Base-by-base conservation (phyloP, 1,284 basidiomycete species). In the Ceratobasidium papillatum region DNA sequence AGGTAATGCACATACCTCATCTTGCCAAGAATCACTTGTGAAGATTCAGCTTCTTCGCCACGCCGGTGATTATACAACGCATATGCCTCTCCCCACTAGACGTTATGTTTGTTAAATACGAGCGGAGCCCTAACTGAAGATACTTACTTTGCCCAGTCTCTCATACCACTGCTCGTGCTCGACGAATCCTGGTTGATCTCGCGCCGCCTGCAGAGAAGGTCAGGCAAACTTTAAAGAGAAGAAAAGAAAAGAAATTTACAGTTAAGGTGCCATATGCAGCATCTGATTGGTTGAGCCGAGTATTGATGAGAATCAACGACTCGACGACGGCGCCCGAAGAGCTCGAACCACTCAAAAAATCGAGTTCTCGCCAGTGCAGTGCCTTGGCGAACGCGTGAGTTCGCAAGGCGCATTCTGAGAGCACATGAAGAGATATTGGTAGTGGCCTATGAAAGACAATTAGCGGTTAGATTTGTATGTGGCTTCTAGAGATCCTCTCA, bases 161-260 rank as follows among this genome's bases (percentile, higher is more conserved):
- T 99, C 96, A 81, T 96, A 99, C 97, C 97, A 99, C 80, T 96
- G 94, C 79, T 97, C 95, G 78, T 95, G 94, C 82, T 94, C 93
- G 85, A 45, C 82, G 61, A 94, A 90, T 78, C 95, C 94, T 79
- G 91, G 93, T 78, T 92, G 90, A 78, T 94, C 92, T 69, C 93
- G 89, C 30, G 96, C 96, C 76, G 65, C 65, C 65, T 69, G 17
- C 4, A 69, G 5, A 22, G 8, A 56, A 34, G 14, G 82, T 77
- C 89, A 87, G 79, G 88, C 87, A n/a, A 89, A 81, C 80, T 86
- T 87, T 76, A 86, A 87, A 80, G 89, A 89, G 81, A 88, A 87
- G 76, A 86, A 84, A 80, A 89, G n/a, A 88, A 19, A 89, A 83
- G 74, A 86, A 41, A 85, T 74, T 89, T 87, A 94, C 92, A 54